These are phyloP conservation scores for Ceratocystis variospora DNA, from an alignment of 2,329 filamentous ascomycete genomes.

Conservation along the genomic window DNA sequence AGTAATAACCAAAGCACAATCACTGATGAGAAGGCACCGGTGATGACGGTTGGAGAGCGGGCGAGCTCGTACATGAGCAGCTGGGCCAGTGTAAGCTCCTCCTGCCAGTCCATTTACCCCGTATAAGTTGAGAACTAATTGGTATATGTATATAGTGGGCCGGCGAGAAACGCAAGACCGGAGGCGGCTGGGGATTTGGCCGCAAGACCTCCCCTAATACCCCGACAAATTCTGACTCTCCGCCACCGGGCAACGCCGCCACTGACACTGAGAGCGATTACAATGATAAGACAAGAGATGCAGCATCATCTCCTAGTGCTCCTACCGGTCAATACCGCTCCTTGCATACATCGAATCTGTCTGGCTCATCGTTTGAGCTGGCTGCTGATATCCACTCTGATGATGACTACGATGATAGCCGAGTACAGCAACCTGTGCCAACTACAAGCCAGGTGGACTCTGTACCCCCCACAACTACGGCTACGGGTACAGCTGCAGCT, in stretches of 20 bases:
- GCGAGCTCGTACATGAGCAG: conserved; percentile 53
- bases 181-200: conserved; percentile 31
- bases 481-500: neutral
- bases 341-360: conserved; percentile 14
- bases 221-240: conserved; percentile 25
- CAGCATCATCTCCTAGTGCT: conserved; percentile 10
- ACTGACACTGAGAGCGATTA: conserved; percentile 15
- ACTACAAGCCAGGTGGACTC: neutral
- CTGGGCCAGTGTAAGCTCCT: conserved; percentile 41
- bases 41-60: conserved; percentile 25
- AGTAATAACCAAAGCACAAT: conserved; percentile 15
- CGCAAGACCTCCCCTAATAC: conserved; percentile 28
- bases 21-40: neutral
- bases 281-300: neutral
- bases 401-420: conserved; percentile 7
- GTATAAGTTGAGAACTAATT: neutral
- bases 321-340: conserved; percentile 13
- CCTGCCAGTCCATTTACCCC: neutral
- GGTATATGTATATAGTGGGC: conserved; percentile 35
- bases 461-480: neutral
- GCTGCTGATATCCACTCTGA: conserved; percentile 16
- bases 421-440: neutral
- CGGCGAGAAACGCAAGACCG: conserved; percentile 57
- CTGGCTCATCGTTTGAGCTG: conserved; percentile 17
- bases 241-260: conserved; percentile 23